Base-by-base conservation (phyloP, 1,139 yeast species). In the Trichomonascaceae sp. region DNA sequence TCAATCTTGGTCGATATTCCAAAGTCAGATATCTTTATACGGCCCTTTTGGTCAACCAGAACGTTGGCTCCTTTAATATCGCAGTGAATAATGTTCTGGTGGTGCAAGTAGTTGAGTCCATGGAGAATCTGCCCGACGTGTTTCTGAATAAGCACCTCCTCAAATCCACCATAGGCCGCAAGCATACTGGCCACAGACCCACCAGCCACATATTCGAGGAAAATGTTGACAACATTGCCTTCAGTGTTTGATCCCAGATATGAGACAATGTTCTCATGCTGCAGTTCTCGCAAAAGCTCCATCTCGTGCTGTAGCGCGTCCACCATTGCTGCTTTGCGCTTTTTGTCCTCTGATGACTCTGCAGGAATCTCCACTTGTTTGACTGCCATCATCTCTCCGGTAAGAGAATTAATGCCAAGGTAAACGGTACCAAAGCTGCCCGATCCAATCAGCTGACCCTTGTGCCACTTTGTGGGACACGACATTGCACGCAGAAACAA, bases 351-450 rank as follows among this genome's bases (percentile, higher is more conserved):
- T 35, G 54, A 40, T 20, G 45, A 49, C 13, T 49, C 56, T 13
- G 49, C 40, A 2, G 81, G 77, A 15, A 85, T 55, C 29, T 78
- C 78, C 0, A 89, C 95, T 53, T 87, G 96, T 50, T 89, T 89
- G 11, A 89, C 95, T 0, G 97, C 98, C 94, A 89, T 84, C 36
- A 89, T 64, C 51, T 85, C 97, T 29, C 98, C 98, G 0, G 94
- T 85, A 29, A 77, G 61, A 1, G 94, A 81, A 51, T 85, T 84
- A 77, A 89, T 76, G 1, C 96, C 98, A 29, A 89, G 64, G 44
- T 79, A 87, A 1, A 89, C 98, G 2, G 84, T 76, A 23, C 97
- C 98, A 62, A 85, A 89, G 43, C 93, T 78, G 3, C 98, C 98
- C 3, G 93, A 76, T 0, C 98, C 98, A 44, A 89, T 84, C 29